Evolutionary conservation across 2,329 filamentous ascomycete genomes (phyloP), one percentile per base, ranked within the genome.

Genomic region (Ilyonectria sp.): DNA sequence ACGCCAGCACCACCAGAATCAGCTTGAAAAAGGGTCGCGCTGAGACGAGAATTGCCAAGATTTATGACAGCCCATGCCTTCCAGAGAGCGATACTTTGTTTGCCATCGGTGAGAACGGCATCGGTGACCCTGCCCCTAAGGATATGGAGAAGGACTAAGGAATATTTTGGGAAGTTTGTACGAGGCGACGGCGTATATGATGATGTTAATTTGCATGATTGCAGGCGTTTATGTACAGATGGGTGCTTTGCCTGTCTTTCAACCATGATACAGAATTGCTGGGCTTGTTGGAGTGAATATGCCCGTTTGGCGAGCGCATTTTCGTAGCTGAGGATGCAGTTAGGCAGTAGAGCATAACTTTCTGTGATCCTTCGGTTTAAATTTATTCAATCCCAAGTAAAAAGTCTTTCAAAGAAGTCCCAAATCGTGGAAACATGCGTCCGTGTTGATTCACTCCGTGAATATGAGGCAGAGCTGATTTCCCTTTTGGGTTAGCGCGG

Each of bases 41-140:
- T 33, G 96, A 99, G 86, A 99, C 96, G 23, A 90, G 96, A 84
- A 94, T 99, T 73, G 97, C 96, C 84, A 99, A 98, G 86, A 99
- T 99, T 69, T 99, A 99, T 79, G 97, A 99, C 82, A 98, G 95
- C 75, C 96, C 96, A 2, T 99, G 96, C 82, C 84, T 99, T 71
- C 96, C 96, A 0, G 96, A 99, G 83, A 97, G 94, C 76, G 97
- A 99, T 81, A 97, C 94, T 78, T 83, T 98, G 74, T 99, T 99
- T 83, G 95, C 96, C 53, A 99, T 99, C 79, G 94, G 94, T 64
- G 97, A 98, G 82, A 94, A 98, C 79, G 96, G 96, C 49, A 99
- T 99, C 77, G 94, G 94, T 31, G 96, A 99, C 79, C 96, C 96
- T 50, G 93, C 92, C 66, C 95, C 96, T 52, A 99, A 99, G 86